These are phyloP conservation scores for Globisporangium canariense DNA, from an alignment of 352 stramenopile species.

Conservation along the genomic window DNA sequence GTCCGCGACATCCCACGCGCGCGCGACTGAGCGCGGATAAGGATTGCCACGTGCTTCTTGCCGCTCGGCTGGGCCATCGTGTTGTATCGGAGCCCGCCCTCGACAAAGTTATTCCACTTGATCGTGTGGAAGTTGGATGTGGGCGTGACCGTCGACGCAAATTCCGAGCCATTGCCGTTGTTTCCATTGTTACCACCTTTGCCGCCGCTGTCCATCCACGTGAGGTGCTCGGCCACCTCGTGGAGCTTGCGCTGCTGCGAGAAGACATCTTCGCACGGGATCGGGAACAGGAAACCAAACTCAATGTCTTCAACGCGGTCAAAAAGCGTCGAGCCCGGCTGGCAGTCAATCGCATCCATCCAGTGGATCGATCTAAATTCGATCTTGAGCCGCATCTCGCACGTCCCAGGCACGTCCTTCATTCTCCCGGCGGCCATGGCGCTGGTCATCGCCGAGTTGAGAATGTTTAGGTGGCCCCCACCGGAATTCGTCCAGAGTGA, in stretches of 20 bases:
- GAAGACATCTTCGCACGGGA: slow-evolving; percentile 81
- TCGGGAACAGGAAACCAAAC: slow-evolving; percentile 70
- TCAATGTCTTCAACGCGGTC: slow-evolving; percentile 65
- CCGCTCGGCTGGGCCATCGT: slow-evolving; percentile 42
- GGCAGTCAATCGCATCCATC: slow-evolving; percentile 50
- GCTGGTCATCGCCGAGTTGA: slow-evolving; percentile 20
- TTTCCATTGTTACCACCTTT: slow-evolving; percentile 15
- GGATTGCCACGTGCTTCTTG: slow-evolving; percentile 63
- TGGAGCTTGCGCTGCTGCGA: slow-evolving; percentile 75
- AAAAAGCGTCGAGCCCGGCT: slow-evolving; percentile 38
- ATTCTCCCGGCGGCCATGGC: slow-evolving; percentile 36
- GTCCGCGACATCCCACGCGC: slow-evolving; percentile 25
- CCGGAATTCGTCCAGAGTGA: slow-evolving; percentile 42
- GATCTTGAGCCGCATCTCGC: slow-evolving; percentile 58
- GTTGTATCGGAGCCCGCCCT: slow-evolving; percentile 58
- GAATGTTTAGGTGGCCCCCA: slow-evolving; percentile 40
- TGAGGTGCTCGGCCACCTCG: slow-evolving; percentile 71
- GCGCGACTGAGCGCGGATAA: slow-evolving; percentile 38
- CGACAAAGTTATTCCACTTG: slow-evolving; percentile 72
- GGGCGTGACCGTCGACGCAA: slow-evolving; percentile 46
- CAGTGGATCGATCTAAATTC: slow-evolving; percentile 72
- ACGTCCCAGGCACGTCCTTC: slow-evolving; percentile 57
- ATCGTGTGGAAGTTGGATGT: slow-evolving; percentile 72
- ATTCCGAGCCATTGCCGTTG: slow-evolving; percentile 14
- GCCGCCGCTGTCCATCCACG: slow-evolving; percentile 35